Evolutionary conservation across 345 rosid genomes (phyloP).

Genomic region (Moricandia arvensis): DNA sequence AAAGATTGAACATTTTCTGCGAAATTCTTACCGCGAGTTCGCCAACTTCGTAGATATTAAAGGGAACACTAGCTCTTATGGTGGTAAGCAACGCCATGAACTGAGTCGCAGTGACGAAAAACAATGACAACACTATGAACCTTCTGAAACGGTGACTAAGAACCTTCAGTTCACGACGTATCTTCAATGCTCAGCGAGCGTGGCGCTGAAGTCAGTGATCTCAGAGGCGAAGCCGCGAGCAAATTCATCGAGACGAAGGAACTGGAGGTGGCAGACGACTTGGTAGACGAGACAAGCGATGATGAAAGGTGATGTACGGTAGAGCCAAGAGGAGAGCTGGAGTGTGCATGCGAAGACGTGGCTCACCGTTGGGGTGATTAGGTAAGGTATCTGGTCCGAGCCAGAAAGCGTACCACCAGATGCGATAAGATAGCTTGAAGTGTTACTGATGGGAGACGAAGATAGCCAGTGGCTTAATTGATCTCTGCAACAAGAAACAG

Average conservation of each 20-base stretch:
- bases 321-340: conserved; percentile 82
- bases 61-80: conserved; percentile 51
- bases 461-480: conserved; percentile 60
- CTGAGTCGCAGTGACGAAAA: conserved; percentile 78
- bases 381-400: conserved; percentile 57
- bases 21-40: conserved; percentile 57
- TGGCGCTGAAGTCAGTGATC: conserved; percentile 57
- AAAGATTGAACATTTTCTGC: no score
- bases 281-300: conserved; percentile 67
- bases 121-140: conserved; percentile 54
- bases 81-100: conserved; percentile 59
- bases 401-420: conserved; percentile 88
- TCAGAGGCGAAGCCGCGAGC: conserved; percentile 63
- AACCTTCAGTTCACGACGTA: conserved; percentile 63
- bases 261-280: conserved; percentile 65
- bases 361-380: conserved; percentile 46
- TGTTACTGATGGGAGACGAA: conserved; percentile 68
- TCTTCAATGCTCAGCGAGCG: conserved; percentile 60
- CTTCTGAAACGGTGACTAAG: conserved; percentile 81
- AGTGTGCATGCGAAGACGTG: conserved; percentile 53
- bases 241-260: conserved; percentile 69
- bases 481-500: conserved; percentile 48
- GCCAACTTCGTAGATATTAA: conserved; percentile 72
- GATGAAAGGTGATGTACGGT: conserved; percentile 69
- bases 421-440: conserved; percentile 66